These are phyloP conservation scores for Knoxdaviesia capensis DNA, from an alignment of 2,329 filamentous ascomycete species.

Conservation along the genomic window DNA sequence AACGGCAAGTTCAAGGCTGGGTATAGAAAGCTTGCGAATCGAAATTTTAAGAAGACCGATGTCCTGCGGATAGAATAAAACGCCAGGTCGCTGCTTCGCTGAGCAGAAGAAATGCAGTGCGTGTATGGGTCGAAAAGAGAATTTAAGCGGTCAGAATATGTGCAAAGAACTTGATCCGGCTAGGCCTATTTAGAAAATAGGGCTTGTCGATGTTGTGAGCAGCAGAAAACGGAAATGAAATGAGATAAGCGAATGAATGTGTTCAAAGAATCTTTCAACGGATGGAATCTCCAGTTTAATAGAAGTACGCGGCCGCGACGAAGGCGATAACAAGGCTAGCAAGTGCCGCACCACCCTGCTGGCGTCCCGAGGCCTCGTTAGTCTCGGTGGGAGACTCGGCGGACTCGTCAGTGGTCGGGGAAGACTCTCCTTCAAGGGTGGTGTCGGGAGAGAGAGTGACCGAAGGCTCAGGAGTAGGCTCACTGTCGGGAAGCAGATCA, in stretches of 20 bases:
- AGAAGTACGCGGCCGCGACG: slow-evolving; percentile 28
- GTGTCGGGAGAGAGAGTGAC: slow-evolving; percentile 1
- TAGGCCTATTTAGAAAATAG: not conserved
- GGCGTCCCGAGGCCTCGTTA: slow-evolving; percentile 21
- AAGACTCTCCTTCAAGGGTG: not conserved
- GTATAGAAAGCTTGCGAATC: not conserved
- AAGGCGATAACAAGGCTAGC: slow-evolving; percentile 35
- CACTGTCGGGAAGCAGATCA: slow-evolving; percentile 2
- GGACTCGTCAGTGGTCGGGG: not conserved
- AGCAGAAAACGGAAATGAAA: slow-evolving; percentile 1
- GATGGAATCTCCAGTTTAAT: slow-evolving; percentile 11
- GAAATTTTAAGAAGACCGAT: too few relatives aligned
- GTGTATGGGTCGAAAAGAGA: not conserved
- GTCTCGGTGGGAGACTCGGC: slow-evolving; percentile 7
- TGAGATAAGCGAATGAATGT: slow-evolving; percentile 5
- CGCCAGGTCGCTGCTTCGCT: too few relatives aligned
- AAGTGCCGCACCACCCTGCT: slow-evolving; percentile 28
- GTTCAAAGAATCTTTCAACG: not conserved
- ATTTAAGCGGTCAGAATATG: not conserved
- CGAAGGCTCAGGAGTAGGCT: not conserved
- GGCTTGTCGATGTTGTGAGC: too few relatives aligned
- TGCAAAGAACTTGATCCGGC: not conserved
- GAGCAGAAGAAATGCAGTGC: not conserved
- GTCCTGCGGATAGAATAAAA: too few relatives aligned
- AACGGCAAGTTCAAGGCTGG: not conserved